Conservation (phyloP, 345 rosid species). For the Leavenworthia alabamica region DNA sequence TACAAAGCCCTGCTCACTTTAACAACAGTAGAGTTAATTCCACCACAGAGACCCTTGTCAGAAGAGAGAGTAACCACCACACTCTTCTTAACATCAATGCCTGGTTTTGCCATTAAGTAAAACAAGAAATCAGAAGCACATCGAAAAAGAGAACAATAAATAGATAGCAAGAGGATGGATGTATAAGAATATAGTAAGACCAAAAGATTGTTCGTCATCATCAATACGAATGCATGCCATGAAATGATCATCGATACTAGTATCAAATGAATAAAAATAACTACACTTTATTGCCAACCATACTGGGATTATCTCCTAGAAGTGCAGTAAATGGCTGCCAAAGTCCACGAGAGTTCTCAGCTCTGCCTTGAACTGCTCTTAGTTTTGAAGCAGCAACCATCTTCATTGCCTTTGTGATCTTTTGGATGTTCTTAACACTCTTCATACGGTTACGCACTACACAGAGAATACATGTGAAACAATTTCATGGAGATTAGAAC, state of each 20-base stretch:
- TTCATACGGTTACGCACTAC: constrained; percentile 96
- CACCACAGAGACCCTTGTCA: constrained; percentile 99
- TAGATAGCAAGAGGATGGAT: neutral
- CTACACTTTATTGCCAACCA: neutral
- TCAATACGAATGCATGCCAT: neutral
- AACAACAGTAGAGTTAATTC: constrained; percentile 89
- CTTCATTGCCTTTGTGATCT: constrained; percentile 99
- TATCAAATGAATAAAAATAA: neutral
- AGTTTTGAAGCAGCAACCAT: constrained; percentile 99
- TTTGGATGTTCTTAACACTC: constrained; percentile 96
- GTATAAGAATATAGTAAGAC: neutral
- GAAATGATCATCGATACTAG: neutral
- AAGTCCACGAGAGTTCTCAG: constrained; percentile 96
- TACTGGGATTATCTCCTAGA: constrained; percentile 42
- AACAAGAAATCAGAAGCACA: constrained; percentile 4
- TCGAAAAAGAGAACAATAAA: neutral
- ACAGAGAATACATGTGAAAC: constrained; percentile 2
- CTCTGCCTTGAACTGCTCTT: constrained; percentile 65
- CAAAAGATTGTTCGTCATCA: constrained; percentile 12
- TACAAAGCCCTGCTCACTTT: constrained; percentile 67
- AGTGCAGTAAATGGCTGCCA: constrained; percentile 77
- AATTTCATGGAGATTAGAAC: neutral
- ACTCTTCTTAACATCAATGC: constrained; percentile 88
- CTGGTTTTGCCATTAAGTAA: constrained; percentile 34
- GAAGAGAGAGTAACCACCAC: constrained; percentile 85